These are phyloP conservation scores for Trichothecium sympodiale DNA, from an alignment of 2,329 filamentous ascomycete species.

Conservation along the genomic window DNA sequence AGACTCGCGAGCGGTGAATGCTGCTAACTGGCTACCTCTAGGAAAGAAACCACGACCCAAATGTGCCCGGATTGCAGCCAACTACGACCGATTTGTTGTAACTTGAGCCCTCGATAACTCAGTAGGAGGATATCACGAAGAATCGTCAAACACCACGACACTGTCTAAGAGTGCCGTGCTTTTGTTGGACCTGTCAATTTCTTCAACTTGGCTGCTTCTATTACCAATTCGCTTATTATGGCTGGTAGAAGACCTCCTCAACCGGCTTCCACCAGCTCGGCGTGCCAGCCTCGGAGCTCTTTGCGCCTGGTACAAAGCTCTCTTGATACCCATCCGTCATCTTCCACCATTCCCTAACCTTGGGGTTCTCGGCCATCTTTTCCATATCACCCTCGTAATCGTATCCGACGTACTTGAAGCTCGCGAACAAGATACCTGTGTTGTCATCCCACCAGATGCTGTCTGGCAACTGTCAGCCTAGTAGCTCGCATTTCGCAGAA, in stretches of 20 bases:
- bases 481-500: not conserved
- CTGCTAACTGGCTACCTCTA: no score
- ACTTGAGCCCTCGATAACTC: no score
- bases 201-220: no score
- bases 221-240: no score
- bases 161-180: no score
- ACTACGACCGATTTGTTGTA: no score
- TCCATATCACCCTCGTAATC: slow-evolving; percentile 67
- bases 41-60: no score
- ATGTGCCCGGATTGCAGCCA: no score
- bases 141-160: no score
- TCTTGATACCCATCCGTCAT: slow-evolving; percentile 72
- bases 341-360: slow-evolving; percentile 68
- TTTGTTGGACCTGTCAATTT: no score
- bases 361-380: slow-evolving; percentile 60
- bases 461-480: slow-evolving; percentile 32
- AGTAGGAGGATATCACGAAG: no score
- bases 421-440: slow-evolving; percentile 57
- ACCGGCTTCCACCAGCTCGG: slow-evolving; percentile 59
- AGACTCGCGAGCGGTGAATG: no score
- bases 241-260: slow-evolving; percentile 57
- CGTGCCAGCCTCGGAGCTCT: slow-evolving; percentile 45
- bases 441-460: slow-evolving; percentile 60
- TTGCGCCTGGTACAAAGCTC: slow-evolving; percentile 47
- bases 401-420: slow-evolving; percentile 68